Evolutionary conservation across 2,329 filamentous ascomycete genomes (phyloP).

Genomic region (Phialocephala sp.): DNA sequence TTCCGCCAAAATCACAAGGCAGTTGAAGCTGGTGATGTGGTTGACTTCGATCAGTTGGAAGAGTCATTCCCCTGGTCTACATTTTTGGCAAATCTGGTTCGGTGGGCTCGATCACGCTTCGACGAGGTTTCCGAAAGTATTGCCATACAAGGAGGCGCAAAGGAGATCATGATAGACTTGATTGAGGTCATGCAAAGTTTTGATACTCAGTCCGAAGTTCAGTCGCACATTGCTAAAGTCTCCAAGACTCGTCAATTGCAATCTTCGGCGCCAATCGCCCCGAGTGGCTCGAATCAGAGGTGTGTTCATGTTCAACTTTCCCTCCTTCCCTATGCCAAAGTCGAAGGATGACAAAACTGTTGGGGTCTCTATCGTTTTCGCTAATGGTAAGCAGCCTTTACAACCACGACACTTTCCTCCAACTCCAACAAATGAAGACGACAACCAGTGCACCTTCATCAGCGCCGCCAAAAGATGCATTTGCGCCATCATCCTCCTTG

Average conservation of each 20-base stretch:
- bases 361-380: neutral
- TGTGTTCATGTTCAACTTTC: neutral
- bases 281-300: neutral
- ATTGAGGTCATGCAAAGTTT: slow-evolving; percentile 41
- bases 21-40: slow-evolving; percentile 31
- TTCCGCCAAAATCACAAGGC: slow-evolving; percentile 45
- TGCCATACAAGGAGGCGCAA: slow-evolving; percentile 49
- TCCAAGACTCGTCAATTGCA: slow-evolving; percentile 20
- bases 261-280: slow-evolving; percentile 27
- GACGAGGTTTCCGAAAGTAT: slow-evolving; percentile 53
- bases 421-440: neutral
- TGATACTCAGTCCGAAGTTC: slow-evolving; percentile 36
- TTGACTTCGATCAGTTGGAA: slow-evolving; percentile 52
- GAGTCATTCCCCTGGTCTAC: slow-evolving; percentile 54
- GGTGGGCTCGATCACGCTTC: slow-evolving; percentile 53
- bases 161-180: slow-evolving; percentile 43
- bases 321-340: neutral
- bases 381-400: neutral
- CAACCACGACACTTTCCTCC: neutral
- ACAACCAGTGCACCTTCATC: neutral
- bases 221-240: slow-evolving; percentile 18
- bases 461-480: slow-evolving; percentile 22
- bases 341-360: neutral
- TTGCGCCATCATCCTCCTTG: neutral
- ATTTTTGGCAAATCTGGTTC: slow-evolving; percentile 51